Evolutionary conservation across 352 stramenopile species (phyloP), one percentile per base, ranked within the genome.

Genomic region (Globisporangium splendens): DNA sequence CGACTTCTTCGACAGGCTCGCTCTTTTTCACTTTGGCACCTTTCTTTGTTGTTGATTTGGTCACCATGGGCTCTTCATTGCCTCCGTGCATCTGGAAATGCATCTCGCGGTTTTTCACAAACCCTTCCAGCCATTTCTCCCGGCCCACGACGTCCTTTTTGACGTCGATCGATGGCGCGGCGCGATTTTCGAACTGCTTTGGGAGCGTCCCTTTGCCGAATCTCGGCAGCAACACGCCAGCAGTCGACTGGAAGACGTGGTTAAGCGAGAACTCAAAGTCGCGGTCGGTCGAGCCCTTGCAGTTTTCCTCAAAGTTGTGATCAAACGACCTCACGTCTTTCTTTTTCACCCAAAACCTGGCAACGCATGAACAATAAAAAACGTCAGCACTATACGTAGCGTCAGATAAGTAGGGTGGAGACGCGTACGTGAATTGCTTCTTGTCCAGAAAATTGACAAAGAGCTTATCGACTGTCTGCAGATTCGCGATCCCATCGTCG

Each of bases 361-460:
- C 24, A 53, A 1, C 35, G 31, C 3, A 12, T 21, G 24, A 33
- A 18, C 14, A 4, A 56, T 18, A 20, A 14, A 57, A 12, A 42
- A 15, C 10, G 15, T 41, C 24, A 31, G 13, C 21, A 17, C 33
- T 21, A 14, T 24, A 13, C 42, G 11, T 35, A 12, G 4, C 12
- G 8, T 0, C 0, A 4, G 1, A 53, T 11, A 8, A 15, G 0
- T 1, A 6, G 3, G 7, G 20, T 15, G 12, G 5, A 3, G 42
- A 14, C 28, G 61, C 58, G 44, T 54, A 48, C 41, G 63, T 46
- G 66, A 79, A 86, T 24, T 54, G 63, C 8, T 61, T 60, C 35
- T 61, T 62, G 47, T 91, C 80, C 3, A 89, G 55, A 46, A 89
- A 89, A 39, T 89, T 77, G 7, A 88, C 69, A 47, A 69, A 69